These are phyloP conservation scores for Diaporthe australafricana DNA, from an alignment of 2,329 filamentous ascomycete genomes.

Conservation along the genomic window DNA sequence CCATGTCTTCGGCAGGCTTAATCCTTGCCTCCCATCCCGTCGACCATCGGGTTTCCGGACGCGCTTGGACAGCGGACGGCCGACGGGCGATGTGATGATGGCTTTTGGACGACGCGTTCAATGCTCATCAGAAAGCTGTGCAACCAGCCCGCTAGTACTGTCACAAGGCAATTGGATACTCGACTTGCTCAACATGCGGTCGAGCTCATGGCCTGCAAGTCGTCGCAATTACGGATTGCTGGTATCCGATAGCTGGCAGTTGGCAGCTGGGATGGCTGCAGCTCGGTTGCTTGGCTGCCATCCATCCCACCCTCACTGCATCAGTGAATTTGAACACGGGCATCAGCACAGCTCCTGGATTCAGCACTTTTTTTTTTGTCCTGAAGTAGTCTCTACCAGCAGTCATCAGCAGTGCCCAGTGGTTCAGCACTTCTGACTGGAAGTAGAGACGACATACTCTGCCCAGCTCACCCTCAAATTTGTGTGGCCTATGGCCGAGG, in stretches of 20 bases:
- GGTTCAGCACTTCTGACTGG: too few species aligned
- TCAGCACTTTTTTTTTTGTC: background rate
- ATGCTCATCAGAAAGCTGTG: background rate
- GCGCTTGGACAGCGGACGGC: constrained; percentile 21
- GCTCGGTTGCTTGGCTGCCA: constrained; percentile 9
- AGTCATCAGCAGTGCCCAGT: background rate
- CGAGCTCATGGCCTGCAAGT: background rate
- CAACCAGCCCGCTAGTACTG: background rate
- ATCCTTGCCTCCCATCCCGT: constrained; percentile 28
- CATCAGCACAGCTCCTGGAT: constrained; percentile 14
- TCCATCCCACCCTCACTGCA: constrained; percentile 24
- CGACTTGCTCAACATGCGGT: background rate
- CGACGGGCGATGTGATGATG: background rate
- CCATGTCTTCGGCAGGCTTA: constrained; percentile 15
- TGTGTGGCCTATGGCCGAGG: constrained; percentile 30
- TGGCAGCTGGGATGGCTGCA: constrained; percentile 7
- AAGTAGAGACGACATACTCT: constrained; percentile 28
- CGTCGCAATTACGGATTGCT: background rate
- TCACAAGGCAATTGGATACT: background rate
- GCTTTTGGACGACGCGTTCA: constrained; percentile 1
- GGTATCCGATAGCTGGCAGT: constrained; percentile 6
- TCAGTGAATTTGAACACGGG: constrained; percentile 19
- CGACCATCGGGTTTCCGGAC: constrained; percentile 14
- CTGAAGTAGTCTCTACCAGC: constrained; percentile 9
- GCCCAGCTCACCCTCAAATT: background rate